Evolutionary conservation across 2,329 filamentous ascomycete species (phyloP), one percentile per base, ranked within the genome.

Genomic region (Clarireedia monteithiana): DNA sequence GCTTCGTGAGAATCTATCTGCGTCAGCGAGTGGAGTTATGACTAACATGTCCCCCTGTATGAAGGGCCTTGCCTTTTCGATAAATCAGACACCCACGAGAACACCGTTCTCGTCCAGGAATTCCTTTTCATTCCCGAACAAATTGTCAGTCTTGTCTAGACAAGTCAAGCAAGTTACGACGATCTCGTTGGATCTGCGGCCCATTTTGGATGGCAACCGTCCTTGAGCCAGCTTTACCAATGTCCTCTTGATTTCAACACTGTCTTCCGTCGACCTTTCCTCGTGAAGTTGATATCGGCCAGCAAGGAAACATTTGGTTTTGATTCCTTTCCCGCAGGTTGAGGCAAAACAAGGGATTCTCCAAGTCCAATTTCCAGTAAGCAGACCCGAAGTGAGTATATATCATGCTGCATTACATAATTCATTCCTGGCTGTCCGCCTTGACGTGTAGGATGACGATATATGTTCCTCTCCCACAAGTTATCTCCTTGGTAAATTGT

Each of bases 331-430:
- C 20, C 39, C 15, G n/a, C 34, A 6, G 42, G 23, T 6, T 53
- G 12, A 20, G 34, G 46, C 2, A 44, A 9, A 3, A 56, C 50
- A 23, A 76, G 64, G 38, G 69, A 64, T 59, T 73, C 73, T 72
- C 75, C 76, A 14, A 75, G 65, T 1, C 74, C 74, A 20, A 79
- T 75, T 65, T 79, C 76, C 3, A 78, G 69, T 3, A 80, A 69
- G 1, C 78, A 67, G 1, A 79, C 69, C 2, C 77, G 77, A 4
- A 80, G 69, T 47, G 71, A 75, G 66, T 75, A 75, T 42, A 74
- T 69, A 56, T 74, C 73, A 58, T 71, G 72, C 40, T 58, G 58
- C 60, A 63, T 63, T 9, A 47, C 24, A 30, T 63, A 62, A 1
- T 50, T 9, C 12, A 40, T 46, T 53, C 62, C 53, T 17, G 55